Percentiles rank a stretch among this genome's conserved stretches.
These are phyloP conservation scores for Gaultheria prostrata DNA, from an alignment of 148 eudicot species.

Conservation along the genomic window DNA sequence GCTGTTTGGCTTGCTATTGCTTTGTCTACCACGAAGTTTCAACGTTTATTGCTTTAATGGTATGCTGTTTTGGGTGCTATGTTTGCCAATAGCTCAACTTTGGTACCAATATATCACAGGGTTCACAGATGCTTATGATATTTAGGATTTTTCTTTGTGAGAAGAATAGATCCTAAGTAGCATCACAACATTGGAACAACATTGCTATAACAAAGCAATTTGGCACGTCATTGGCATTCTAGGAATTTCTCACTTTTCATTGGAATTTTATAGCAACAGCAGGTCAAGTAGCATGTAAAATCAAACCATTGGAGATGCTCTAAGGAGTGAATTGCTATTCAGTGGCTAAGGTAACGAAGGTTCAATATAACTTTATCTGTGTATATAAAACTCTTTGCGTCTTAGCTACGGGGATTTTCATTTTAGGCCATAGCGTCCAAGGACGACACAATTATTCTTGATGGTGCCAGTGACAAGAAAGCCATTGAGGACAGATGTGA, in stretches of 20 bases:
- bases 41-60: no score
- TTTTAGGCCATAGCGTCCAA: slow-evolving; percentile 73
- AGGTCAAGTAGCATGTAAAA: not conserved
- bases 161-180: no score
- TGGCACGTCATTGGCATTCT: no score
- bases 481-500: slow-evolving; percentile 88
- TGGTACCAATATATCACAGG: no score
- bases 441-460: slow-evolving; percentile 90
- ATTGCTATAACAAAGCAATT: not conserved
- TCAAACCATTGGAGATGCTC: not conserved
- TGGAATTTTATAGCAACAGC: not conserved
- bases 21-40: no score
- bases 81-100: not conserved
- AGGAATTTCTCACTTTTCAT: not conserved
- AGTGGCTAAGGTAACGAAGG: not conserved
- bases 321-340: not conserved
- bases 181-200: not conserved
- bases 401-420: not conserved
- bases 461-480: slow-evolving; percentile 89
- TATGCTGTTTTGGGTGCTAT: no score
- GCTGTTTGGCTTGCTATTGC: no score
- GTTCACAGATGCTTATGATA: not conserved
- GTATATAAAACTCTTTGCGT: no score
- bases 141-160: no score
- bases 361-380: not conserved